Conservation (phyloP, 1,284 basidiomycete species). For the Malassezia nana region DNA sequence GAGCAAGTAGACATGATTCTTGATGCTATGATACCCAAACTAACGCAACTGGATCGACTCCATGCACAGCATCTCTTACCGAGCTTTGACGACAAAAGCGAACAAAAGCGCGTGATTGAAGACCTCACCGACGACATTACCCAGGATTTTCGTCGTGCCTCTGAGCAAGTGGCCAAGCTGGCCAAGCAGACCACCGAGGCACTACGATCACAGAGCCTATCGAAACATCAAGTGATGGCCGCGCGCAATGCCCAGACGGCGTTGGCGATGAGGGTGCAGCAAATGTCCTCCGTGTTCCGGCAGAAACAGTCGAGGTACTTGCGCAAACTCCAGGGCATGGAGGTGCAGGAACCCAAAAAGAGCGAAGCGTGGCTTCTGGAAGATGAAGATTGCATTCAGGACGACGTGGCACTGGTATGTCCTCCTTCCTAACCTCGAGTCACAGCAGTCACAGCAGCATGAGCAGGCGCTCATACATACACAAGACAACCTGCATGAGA, state of each 20-base stretch:
- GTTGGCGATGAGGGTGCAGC: constrained; percentile 86
- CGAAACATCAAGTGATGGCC: constrained; percentile 48
- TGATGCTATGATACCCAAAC: constrained; percentile 25
- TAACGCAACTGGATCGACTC: constrained; percentile 70
- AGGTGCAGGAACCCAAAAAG: constrained; percentile 34
- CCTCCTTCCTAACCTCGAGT: not conserved
- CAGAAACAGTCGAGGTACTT: constrained; percentile 97
- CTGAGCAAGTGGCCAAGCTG: constrained; percentile 27
- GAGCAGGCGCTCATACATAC: not conserved
- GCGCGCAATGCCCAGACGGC: constrained; percentile 94
- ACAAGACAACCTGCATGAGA: constrained; percentile 15
- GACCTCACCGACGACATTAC: constrained; percentile 76
- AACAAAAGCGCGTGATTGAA: constrained; percentile 90
- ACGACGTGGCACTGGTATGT: constrained; percentile 41
- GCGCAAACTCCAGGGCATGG: constrained; percentile 64
- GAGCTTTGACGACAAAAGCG: constrained; percentile 83
- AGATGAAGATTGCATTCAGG: constrained; percentile 29
- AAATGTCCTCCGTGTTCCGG: constrained; percentile 79
- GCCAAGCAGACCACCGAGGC: constrained; percentile 48
- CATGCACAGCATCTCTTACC: constrained; percentile 92
- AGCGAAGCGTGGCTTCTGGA: constrained; percentile 19
- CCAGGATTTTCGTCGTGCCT: constrained; percentile 34
- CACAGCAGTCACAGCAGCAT: not conserved
- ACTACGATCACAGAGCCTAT: constrained; percentile 33
- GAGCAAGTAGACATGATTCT: constrained; percentile 37